A percentile compares a stretch with the other conserved stretches of the same genome.
These are phyloP conservation scores for Chlorella sp. DNA, from an alignment of 139 green algal species.

Conservation along the genomic window DNA sequence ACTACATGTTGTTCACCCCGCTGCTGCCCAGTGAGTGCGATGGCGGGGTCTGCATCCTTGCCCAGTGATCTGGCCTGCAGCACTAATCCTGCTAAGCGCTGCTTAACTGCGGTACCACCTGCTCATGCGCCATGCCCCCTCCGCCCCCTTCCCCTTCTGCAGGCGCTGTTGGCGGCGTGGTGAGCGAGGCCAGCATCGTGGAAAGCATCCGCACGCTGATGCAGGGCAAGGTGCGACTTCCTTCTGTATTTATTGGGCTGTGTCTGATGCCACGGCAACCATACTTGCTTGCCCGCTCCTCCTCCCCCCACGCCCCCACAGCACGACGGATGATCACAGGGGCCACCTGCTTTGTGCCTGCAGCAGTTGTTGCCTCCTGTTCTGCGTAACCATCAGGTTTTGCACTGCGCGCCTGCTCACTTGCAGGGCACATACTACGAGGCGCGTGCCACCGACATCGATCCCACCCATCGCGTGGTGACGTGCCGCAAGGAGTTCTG, in stretches of 20 bases:
- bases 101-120: no score
- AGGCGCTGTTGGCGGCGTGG: conserved; percentile 13
- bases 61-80: no score
- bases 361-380: not conserved
- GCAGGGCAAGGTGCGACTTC: conserved; percentile 40
- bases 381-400: no score
- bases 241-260: no score
- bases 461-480: conserved; percentile 46
- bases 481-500: conserved; percentile 6
- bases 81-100: no score
- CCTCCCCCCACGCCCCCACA: not conserved
- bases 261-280: not conserved
- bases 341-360: no score
- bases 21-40: conserved; percentile 56
- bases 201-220: conserved; percentile 49
- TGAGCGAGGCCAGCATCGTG: conserved; percentile 38
- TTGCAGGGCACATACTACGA: conserved; percentile 72
- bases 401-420: no score
- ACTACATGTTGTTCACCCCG: conserved; percentile 59
- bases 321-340: no score
- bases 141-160: not conserved
- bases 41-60: no score
- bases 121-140: not conserved
- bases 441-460: conserved; percentile 74
- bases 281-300: not conserved